Evolutionary conservation across 2,329 filamentous ascomycete genomes (phyloP).

Genomic region (Thielaviopsis populi): DNA sequence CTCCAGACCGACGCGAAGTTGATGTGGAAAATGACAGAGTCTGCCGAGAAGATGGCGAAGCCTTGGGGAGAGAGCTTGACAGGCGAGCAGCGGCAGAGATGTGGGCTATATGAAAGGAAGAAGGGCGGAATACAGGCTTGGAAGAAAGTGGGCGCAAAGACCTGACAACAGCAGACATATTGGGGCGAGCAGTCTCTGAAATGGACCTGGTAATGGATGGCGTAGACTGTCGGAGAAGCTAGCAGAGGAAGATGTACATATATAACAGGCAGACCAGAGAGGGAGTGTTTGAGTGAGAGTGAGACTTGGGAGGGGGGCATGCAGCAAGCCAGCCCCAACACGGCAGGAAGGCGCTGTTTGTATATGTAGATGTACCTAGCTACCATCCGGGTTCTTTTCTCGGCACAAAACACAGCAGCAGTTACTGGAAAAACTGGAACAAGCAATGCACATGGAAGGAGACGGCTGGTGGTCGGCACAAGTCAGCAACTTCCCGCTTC

Average conservation of each 20-base stretch:
- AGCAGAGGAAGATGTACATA: not conserved
- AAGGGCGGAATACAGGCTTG: not conserved
- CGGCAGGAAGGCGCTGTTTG: not conserved
- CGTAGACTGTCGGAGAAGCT: not conserved
- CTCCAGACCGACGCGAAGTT: slow-evolving; percentile 23
- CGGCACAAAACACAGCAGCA: not conserved
- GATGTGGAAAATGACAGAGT: slow-evolving; percentile 31
- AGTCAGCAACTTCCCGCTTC: not conserved
- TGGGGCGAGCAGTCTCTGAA: not conserved
- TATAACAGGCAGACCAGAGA: not conserved
- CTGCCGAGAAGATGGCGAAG: slow-evolving; percentile 17
- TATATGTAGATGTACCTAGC: too few species aligned
- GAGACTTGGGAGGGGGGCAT: not conserved
- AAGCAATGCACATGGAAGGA: not conserved
- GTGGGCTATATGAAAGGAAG: not conserved
- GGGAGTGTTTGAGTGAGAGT: not conserved
- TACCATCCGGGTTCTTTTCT: not conserved
- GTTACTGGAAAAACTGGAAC: not conserved
- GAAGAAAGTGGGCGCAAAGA: not conserved
- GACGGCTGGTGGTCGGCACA: not conserved
- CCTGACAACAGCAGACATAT: not conserved
- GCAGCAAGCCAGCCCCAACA: not conserved
- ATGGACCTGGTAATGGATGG: not conserved
- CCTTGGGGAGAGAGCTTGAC: not conserved
- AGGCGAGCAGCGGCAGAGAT: not conserved